Percentiles rank a stretch among this genome's conserved stretches.
These are phyloP conservation scores for Wickerhamomyces mucosus DNA, from an alignment of 805 yeast species.

Conservation along the genomic window DNA sequence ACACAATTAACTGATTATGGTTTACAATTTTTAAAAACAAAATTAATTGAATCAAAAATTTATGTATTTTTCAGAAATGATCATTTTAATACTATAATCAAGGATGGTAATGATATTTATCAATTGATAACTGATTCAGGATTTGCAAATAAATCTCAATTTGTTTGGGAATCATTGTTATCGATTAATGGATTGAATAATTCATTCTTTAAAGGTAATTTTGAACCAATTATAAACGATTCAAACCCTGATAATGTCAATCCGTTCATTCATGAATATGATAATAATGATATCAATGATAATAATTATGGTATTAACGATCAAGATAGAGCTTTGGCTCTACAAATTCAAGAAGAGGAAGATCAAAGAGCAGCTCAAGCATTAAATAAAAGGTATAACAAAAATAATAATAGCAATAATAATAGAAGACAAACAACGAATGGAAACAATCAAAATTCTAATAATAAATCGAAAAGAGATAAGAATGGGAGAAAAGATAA, in stretches of 20 bases:
- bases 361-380: slow-evolving; percentile 40
- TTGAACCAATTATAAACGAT: slow-evolving; percentile 31
- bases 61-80: slow-evolving; percentile 82
- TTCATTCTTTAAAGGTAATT: slow-evolving; percentile 56
- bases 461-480: slow-evolving; percentile 6
- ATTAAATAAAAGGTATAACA: slow-evolving; percentile 28
- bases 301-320: slow-evolving; percentile 16
- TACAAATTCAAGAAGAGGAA: slow-evolving; percentile 44
- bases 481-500: slow-evolving; percentile 4
- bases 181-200: slow-evolving; percentile 65
- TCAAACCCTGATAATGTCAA: too few species aligned
- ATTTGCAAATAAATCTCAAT: slow-evolving; percentile 32
- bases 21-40: slow-evolving; percentile 32
- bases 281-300: slow-evolving; percentile 10
- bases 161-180: slow-evolving; percentile 76
- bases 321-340: slow-evolving; percentile 34
- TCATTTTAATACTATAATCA: slow-evolving; percentile 69
- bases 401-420: slow-evolving; percentile 2
- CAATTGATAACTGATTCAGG: slow-evolving; percentile 70
- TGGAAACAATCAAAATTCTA: background rate
- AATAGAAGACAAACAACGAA: slow-evolving; percentile 1
- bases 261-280: slow-evolving; percentile 14
- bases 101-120: slow-evolving; percentile 40
- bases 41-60: slow-evolving; percentile 42
- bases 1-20: slow-evolving; percentile 77